Conservation (phyloP, 1,139 yeast species). For the Pichia sp. region DNA sequence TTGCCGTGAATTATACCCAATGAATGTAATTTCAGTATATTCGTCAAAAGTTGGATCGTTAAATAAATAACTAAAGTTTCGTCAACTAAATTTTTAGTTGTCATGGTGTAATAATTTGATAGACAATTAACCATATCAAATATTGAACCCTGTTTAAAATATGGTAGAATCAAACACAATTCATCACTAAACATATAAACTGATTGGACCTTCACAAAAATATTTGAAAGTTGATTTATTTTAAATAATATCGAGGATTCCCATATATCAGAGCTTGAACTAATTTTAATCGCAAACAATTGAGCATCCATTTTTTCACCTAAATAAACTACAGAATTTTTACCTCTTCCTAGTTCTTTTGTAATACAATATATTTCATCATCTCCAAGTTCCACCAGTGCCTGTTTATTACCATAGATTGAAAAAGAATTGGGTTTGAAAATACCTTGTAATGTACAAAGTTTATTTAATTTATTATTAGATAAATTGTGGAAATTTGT, state of each 20-base stretch:
- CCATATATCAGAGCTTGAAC: slow-evolving; percentile 69
- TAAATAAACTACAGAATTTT: slow-evolving; percentile 71
- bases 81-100: slow-evolving; percentile 34
- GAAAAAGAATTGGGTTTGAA: slow-evolving; percentile 41
- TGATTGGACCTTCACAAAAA: slow-evolving; percentile 46
- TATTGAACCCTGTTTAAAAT: slow-evolving; percentile 67
- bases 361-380: slow-evolving; percentile 51
- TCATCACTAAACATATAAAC: slow-evolving; percentile 63
- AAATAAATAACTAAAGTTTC: slow-evolving; percentile 62
- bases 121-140: slow-evolving; percentile 58
- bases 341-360: slow-evolving; percentile 69
- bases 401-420: slow-evolving; percentile 35
- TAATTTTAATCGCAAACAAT: slow-evolving; percentile 65
- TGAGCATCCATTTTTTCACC: slow-evolving; percentile 60
- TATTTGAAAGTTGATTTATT: slow-evolving; percentile 36
- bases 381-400: slow-evolving; percentile 38
- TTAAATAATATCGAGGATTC: slow-evolving; percentile 69
- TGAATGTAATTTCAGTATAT: slow-evolving; percentile 42
- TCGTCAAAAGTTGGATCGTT: slow-evolving; percentile 42
- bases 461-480: slow-evolving; percentile 12
- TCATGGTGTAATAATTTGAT: slow-evolving; percentile 30
- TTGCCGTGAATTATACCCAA: slow-evolving; percentile 78
- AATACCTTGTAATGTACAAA: slow-evolving; percentile 40
- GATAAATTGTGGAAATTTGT: slow-evolving; percentile 5
- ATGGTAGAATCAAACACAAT: slow-evolving; percentile 66